Conservation (phyloP, 2,329 filamentous ascomycete genomes). For the Monilinia fructigena region DNA sequence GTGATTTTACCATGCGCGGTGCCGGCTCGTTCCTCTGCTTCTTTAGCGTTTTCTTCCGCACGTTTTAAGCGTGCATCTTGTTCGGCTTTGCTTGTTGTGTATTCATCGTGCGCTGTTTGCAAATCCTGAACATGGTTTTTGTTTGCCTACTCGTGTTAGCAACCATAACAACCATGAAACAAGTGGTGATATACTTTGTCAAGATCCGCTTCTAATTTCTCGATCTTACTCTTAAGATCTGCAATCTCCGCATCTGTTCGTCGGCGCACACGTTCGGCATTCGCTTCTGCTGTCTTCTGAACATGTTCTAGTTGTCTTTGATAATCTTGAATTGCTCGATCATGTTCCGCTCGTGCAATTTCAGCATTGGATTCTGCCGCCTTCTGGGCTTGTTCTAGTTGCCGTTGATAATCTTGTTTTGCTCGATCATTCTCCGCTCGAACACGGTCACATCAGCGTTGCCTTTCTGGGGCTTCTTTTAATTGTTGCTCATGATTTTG, state of each 20-base stretch:
- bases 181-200: conserved; percentile 50
- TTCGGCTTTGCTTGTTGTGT: conserved; percentile 44
- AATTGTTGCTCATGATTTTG: conserved; percentile 45
- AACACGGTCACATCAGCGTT: conserved; percentile 50
- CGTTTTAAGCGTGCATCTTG: conserved; percentile 32
- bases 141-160: conserved; percentile 48
- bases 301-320: conserved; percentile 49
- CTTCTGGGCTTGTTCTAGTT: conserved; percentile 49
- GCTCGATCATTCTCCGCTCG: conserved; percentile 41
- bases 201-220: conserved; percentile 60
- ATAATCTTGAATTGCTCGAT: conserved; percentile 34
- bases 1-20: conserved; percentile 41
- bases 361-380: conserved; percentile 50
- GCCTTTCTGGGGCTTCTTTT: conserved; percentile 50
- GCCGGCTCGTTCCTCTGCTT: conserved; percentile 32
- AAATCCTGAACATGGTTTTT: conserved; percentile 61
- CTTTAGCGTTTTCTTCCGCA: conserved; percentile 49
- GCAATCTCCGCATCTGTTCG: conserved; percentile 59
- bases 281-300: conserved; percentile 50
- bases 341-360: conserved; percentile 44
- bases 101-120: conserved; percentile 53
- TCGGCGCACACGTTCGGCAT: conserved; percentile 50
- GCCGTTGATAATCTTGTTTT: conserved; percentile 43
- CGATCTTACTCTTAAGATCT: conserved; percentile 61
- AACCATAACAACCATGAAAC: neutral